Conservation (phyloP, 139 green algal genomes). For the Nannochloris sp. region DNA sequence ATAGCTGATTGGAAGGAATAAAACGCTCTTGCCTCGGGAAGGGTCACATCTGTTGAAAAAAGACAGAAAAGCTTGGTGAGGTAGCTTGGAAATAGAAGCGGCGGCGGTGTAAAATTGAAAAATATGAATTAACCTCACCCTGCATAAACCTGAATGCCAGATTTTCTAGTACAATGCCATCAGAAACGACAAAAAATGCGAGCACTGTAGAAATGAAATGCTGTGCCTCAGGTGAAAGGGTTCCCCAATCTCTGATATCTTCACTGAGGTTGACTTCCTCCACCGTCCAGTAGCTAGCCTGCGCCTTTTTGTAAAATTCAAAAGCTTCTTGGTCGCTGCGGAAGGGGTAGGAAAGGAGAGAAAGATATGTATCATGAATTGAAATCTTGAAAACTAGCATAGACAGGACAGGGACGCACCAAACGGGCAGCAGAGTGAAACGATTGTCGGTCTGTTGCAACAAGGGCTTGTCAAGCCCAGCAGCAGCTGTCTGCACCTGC, state of each 20-base stretch:
- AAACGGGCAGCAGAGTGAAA: too few species aligned
- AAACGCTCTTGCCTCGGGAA: slow-evolving; percentile 75
- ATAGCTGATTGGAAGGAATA: slow-evolving; percentile 87
- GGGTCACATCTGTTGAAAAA: slow-evolving; percentile 55
- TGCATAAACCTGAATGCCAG: slow-evolving; percentile 74
- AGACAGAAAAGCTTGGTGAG: too few species aligned
- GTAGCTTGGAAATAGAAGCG: not conserved
- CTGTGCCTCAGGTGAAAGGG: slow-evolving; percentile 52
- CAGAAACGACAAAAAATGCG: slow-evolving; percentile 82
- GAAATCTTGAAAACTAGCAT: too few species aligned
- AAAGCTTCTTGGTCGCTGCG: slow-evolving; percentile 39
- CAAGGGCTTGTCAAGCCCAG: too few species aligned
- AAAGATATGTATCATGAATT: too few species aligned
- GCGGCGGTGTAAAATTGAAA: not conserved
- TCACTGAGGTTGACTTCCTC: slow-evolving; percentile 71
- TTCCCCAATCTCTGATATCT: slow-evolving; percentile 57
- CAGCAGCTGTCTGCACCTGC: too few species aligned
- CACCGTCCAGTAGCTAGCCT: slow-evolving; percentile 69
- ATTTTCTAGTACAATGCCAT: slow-evolving; percentile 88
- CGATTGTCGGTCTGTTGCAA: too few species aligned
- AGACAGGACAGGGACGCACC: too few species aligned
- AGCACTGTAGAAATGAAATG: slow-evolving; percentile 80
- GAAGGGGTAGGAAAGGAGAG: too few species aligned
- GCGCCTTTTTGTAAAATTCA: slow-evolving; percentile 69
- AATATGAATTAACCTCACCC: too few species aligned